Conservation (phyloP, 75 land plant species). For the Selaginella tamariscina region DNA sequence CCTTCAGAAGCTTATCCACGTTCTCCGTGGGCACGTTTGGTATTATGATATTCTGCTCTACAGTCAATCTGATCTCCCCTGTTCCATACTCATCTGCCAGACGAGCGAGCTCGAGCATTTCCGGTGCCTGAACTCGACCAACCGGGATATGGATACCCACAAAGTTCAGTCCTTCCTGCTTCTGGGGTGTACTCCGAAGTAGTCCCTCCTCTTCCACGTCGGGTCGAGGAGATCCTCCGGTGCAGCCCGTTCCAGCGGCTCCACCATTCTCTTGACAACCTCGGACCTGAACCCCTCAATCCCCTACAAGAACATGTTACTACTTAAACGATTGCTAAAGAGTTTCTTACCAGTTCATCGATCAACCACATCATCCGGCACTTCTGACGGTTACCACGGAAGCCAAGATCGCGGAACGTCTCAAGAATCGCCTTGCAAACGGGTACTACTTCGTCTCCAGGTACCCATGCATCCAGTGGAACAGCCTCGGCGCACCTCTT, state of each 20-base stretch:
- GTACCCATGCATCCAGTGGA: slow-evolving; percentile 2
- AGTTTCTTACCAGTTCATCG: slow-evolving; percentile 8
- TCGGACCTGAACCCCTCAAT: not conserved
- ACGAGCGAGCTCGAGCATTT: slow-evolving; percentile 5
- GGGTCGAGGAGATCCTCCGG: not conserved
- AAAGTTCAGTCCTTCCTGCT: not conserved
- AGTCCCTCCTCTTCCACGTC: not conserved
- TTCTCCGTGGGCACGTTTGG: slow-evolving; percentile 3
- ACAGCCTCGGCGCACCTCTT: not conserved
- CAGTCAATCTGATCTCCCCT: not conserved
- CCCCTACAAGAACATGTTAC: not conserved
- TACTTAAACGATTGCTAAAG: not conserved
- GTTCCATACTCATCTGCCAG: slow-evolving; percentile 4
- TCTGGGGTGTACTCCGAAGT: not conserved
- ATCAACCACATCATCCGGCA: slow-evolving; percentile 7
- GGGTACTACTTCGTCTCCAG: slow-evolving; percentile 3
- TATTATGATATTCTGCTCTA: not conserved
- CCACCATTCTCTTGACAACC: not conserved
- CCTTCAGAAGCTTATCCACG: not conserved
- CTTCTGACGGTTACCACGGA: slow-evolving; percentile 1
- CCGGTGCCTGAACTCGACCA: not conserved
- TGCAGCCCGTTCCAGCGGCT: not conserved
- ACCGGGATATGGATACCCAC: not conserved
- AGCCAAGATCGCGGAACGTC: slow-evolving; percentile 5
- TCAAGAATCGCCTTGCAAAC: not conserved